Conservation (phyloP, 2,329 filamentous ascomycete genomes). For the Xylariaceae sp. region DNA sequence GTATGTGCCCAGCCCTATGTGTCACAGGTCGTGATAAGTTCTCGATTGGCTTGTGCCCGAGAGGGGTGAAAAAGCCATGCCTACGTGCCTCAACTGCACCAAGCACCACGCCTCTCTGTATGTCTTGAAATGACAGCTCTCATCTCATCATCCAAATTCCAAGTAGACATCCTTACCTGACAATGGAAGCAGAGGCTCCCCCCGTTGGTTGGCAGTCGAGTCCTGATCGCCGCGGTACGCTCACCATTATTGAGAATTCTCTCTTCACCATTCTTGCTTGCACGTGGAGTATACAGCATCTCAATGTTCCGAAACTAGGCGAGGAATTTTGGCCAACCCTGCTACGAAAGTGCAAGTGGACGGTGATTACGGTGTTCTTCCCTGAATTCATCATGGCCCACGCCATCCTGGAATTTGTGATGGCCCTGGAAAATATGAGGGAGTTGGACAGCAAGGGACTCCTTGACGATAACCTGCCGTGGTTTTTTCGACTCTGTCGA, state of each 20-base stretch:
- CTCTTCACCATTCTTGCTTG: constrained; percentile 11
- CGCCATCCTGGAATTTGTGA: constrained; percentile 5
- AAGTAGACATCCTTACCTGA: background rate
- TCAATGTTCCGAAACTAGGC: constrained; percentile 1
- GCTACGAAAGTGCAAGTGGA: constrained; percentile 6
- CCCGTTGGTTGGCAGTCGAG: constrained; percentile 3
- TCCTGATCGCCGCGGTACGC: constrained; percentile 5
- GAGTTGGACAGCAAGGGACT: background rate
- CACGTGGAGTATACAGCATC: constrained; percentile 14
- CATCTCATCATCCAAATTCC: background rate
- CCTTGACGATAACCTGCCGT: constrained; percentile 1
- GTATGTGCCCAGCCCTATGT: too few relatives aligned
- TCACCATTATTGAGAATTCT: constrained; percentile 4
- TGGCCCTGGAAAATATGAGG: background rate
- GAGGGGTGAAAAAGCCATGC: too few relatives aligned
- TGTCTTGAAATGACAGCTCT: too few relatives aligned
- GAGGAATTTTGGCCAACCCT: background rate
- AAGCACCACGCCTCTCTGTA: too few relatives aligned
- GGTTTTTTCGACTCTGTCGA: constrained; percentile 1
- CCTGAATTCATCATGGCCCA: constrained; percentile 13
- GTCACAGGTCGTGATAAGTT: too few relatives aligned
- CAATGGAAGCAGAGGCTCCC: background rate
- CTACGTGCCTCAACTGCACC: too few relatives aligned
- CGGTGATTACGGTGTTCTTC: constrained; percentile 7
- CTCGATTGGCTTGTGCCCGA: too few relatives aligned